Evolutionary conservation across 2,329 filamentous ascomycete genomes (phyloP), one percentile per base, ranked within the genome.

Genomic region (Geosmithia flava): DNA sequence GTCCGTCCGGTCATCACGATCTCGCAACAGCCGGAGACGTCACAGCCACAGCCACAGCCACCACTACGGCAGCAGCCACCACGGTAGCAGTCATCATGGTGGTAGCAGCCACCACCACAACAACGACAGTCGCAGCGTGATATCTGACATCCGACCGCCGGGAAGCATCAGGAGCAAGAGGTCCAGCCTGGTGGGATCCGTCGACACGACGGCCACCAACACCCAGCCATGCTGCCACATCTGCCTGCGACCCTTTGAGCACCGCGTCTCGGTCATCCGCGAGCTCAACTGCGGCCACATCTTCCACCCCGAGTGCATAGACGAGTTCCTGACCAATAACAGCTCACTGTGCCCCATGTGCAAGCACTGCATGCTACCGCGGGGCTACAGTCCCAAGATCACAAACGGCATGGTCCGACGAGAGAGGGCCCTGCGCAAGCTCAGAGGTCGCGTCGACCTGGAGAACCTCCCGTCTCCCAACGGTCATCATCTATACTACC

Each of bases 321-420:
- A 97, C 59, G 77, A 82, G 20, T 95, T 93, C 57, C 71, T 97
- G 13, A 73, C 76, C 42, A 74, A 81, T 48, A 83, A 84, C 59
- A 94, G 86, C 59, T 94, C 87, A 17, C 72, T 96, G 2, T 98
- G 93, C 58, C 91, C 93, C 1, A 71, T 95, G 56, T 98, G 93
- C 71, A 96, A 95, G 62, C 78, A 83, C 51, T 86, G 78, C 46
- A 87, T 90, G 57, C 67, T 96, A 1, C 89, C 90, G 7, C 57
- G 62, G 55, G 68, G 87, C 0, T 78, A 78, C 56, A 81, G 79
- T 49, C 81, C 83, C 1, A 72, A 73, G 17, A 81, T 94, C 42
- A 94, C 88, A 5, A 93, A 95, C 56, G 75, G 77, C 16, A 95
- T 95, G 85, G 89, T 94, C 6, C 81, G 86, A 19, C 78, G 86